Base-by-base conservation (phyloP, 1,284 basidiomycete genomes). In the Boletus semigastroideus region DNA sequence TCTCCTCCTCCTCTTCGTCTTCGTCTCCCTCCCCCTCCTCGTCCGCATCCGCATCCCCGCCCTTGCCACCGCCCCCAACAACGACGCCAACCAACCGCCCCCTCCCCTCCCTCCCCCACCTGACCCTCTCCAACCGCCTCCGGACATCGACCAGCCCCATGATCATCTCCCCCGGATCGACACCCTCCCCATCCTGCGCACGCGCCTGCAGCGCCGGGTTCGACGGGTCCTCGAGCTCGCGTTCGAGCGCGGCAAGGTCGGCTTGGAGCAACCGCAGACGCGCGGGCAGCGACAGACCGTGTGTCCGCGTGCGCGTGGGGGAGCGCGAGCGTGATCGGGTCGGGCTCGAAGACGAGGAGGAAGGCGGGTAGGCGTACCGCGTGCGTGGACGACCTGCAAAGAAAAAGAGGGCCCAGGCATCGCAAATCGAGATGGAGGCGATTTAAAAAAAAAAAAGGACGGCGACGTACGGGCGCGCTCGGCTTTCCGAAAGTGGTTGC, bases 161-260 rank as follows among this genome's bases (percentile, higher is more conserved):
- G 57, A 91, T 84, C 52, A 92, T 76, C 63, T 87, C 86, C 7
- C 86, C 88, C 1, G 87, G 80, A 63, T 90, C 87, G 11, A 84
- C 77, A n/a, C 77, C 77, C 38, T 79, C 79, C 48, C 83, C 80
- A 12, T 57, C 82, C 71, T 70, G 79, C 71, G 63, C 66, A 27
- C 58, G 47, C 22, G 52, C 59, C 34, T 65, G 64, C 64, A 88
- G 62, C n/a, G 80, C 68, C 7, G 84, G 83, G 65, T 84, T 88
- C 4, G 86, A 79, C 4, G 86, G 87, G 60, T 90, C 86, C 1
- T 80, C 76, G 16, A 90, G 72, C 63, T 91, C 89, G 0, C 70
- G 67, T 62, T 92, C 90, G 14, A 92, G 74, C 1, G 80, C 72
- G 0, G 77, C 64, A 3, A 92, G 72, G 59, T 91, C 87, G 1